phyloP scores from a whole-genome alignment of 768 basidiomycete genomes.

The Sistotremastrum suecicum region DNA sequence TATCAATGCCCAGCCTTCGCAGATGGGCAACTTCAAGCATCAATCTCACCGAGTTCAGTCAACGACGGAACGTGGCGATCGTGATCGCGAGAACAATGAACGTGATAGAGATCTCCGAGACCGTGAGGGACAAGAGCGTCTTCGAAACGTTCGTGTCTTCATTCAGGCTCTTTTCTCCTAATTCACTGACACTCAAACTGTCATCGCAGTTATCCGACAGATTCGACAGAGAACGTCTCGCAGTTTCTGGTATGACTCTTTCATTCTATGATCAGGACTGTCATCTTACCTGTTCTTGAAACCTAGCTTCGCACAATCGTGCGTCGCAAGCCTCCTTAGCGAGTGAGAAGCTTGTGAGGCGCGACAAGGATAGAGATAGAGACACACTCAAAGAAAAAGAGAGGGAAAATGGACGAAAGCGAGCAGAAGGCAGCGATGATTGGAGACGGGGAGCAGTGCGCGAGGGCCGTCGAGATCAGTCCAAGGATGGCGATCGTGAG shows the following conservation, averaged over 20 bases:
- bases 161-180: background rate
- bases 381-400: slow-evolving; percentile 52
- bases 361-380: slow-evolving; percentile 59
- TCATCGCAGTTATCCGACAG: slow-evolving; percentile 65
- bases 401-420: slow-evolving; percentile 30
- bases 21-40: slow-evolving; percentile 90
- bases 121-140: slow-evolving; percentile 64
- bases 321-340: too few relatives aligned
- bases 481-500: too few relatives aligned
- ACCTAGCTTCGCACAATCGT: too few relatives aligned
- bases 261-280: slow-evolving; percentile 16
- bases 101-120: slow-evolving; percentile 45
- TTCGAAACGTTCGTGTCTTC: slow-evolving; percentile 47
- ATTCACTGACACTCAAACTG: slow-evolving; percentile 1
- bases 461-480: too few relatives aligned
- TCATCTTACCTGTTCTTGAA: background rate
- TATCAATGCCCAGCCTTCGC: slow-evolving; percentile 53
- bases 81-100: slow-evolving; percentile 31
- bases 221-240: slow-evolving; percentile 70
- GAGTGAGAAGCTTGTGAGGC: slow-evolving; percentile 3
- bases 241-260: slow-evolving; percentile 27
- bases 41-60: slow-evolving; percentile 46
- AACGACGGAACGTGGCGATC: slow-evolving; percentile 36
- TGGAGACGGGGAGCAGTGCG: slow-evolving; percentile 59
- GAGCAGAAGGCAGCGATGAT: slow-evolving; percentile 40